These are phyloP conservation scores for Liriodendron chinense DNA, from an alignment of 164 flowering plant genomes.

Conservation along the genomic window DNA sequence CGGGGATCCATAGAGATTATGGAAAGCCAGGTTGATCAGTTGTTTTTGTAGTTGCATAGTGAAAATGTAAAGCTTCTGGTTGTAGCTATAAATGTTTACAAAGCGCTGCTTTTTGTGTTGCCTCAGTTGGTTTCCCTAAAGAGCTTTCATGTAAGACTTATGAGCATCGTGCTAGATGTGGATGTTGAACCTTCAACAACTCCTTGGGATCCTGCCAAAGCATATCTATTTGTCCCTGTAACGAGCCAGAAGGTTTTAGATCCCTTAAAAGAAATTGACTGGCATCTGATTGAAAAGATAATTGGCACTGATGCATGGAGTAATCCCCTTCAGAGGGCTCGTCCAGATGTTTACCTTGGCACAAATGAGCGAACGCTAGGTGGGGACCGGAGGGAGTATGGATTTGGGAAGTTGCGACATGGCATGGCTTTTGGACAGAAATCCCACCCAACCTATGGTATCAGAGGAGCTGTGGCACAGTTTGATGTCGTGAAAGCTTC, in stretches of 20 bases:
- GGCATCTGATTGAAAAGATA: slow-evolving; percentile 66
- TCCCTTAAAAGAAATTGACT: slow-evolving; percentile 63
- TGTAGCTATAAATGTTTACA: background rate
- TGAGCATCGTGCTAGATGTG: slow-evolving; percentile 98
- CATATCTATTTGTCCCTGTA: slow-evolving; percentile 87
- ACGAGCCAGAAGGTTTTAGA: slow-evolving; percentile 44
- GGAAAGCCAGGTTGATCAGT: slow-evolving; percentile 60
- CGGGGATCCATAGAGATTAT: slow-evolving; percentile 63
- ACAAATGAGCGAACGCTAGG: slow-evolving; percentile 94
- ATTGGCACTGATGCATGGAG: slow-evolving; percentile 69
- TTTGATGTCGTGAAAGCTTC: slow-evolving; percentile 92
- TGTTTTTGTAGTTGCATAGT: background rate
- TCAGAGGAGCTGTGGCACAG: slow-evolving; percentile 95
- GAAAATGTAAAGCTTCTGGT: background rate
- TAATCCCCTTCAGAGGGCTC: slow-evolving; percentile 94
- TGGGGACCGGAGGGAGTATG: slow-evolving; percentile 97
- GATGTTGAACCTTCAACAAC: slow-evolving; percentile 97
- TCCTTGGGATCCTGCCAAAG: slow-evolving; percentile 99
- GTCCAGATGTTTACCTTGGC: slow-evolving; percentile 97
- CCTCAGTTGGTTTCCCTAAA: slow-evolving; percentile 82
- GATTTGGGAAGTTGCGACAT: slow-evolving; percentile 90
- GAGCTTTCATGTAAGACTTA: slow-evolving; percentile 94
- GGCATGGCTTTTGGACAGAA: slow-evolving; percentile 89
- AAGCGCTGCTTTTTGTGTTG: slow-evolving; percentile 7
- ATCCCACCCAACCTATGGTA: slow-evolving; percentile 94